Conservation (phyloP, 129 eudicot species). For the Smallanthus sonchifolius region DNA sequence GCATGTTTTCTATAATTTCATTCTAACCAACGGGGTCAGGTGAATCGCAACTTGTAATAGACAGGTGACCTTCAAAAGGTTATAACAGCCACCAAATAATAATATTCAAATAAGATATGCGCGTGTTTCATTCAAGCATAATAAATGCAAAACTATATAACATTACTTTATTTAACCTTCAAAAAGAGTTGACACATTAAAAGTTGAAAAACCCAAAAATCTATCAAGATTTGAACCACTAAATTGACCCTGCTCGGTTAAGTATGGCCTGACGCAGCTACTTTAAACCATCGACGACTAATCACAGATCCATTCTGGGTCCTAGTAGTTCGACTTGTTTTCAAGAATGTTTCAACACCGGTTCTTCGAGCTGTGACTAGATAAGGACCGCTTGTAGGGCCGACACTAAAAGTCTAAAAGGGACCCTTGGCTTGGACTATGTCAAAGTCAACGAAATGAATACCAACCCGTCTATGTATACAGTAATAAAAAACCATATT, state of each 20-base stretch:
- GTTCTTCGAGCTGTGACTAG: not conserved
- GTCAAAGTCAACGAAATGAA: conserved; percentile 2
- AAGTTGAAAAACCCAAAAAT: not conserved
- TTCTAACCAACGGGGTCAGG: not conserved
- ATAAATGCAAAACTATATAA: not conserved
- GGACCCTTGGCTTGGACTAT: not conserved
- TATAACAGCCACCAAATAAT: no score
- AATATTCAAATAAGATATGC: no score
- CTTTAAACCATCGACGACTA: not conserved
- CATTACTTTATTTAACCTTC: not conserved
- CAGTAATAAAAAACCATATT: conserved; percentile 12
- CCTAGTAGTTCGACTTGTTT: not conserved
- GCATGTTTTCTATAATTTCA: conserved; percentile 17
- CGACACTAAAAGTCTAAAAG: not conserved
- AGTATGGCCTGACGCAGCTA: not conserved
- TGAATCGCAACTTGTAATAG: no score
- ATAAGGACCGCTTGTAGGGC: not conserved
- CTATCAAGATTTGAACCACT: not conserved
- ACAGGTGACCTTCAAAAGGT: no score
- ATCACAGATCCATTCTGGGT: not conserved
- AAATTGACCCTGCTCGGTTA: not conserved
- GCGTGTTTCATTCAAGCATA: not conserved
- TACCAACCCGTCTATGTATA: conserved; percentile 21
- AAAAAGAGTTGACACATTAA: not conserved
- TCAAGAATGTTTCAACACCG: conserved; percentile 1